phyloP scores from a whole-genome alignment of 176 grass and related monocot species.

The Oropetium thomaeum region DNA sequence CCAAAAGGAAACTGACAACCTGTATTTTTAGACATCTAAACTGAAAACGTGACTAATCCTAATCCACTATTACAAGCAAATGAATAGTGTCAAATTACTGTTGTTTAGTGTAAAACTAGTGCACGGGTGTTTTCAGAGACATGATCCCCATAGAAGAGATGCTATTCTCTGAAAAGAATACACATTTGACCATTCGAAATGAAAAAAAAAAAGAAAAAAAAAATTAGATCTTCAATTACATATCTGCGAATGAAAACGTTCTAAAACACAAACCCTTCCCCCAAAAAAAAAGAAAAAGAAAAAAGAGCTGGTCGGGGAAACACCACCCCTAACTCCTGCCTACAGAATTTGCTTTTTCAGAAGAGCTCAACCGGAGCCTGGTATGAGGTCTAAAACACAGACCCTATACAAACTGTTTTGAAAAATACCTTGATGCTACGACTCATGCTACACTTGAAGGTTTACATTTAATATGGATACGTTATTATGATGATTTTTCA shows the following conservation, averaged over 20 bases:
- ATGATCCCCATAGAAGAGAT: conserved; percentile 19
- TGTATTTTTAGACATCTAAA: conserved; percentile 13
- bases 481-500: not conserved
- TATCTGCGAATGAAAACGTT: not conserved
- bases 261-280: not conserved
- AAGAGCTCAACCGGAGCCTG: not conserved
- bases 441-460: not conserved
- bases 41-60: not conserved
- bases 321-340: no score
- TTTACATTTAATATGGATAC: not conserved
- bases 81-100: not conserved
- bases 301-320: no score
- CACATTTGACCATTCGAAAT: not conserved
- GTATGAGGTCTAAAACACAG: not conserved
- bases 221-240: not conserved
- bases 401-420: not conserved
- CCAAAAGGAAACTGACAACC: conserved; percentile 11
- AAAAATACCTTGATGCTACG: not conserved
- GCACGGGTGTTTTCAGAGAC: not conserved
- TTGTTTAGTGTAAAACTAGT: not conserved
- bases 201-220: not conserved
- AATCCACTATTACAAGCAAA: not conserved
- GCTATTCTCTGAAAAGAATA: not conserved
- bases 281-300: no score
- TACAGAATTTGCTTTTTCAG: not conserved